Evolutionary conservation across 495 filamentous ascomycete genomes (phyloP).

Genomic region (Penicillium pulvis): DNA sequence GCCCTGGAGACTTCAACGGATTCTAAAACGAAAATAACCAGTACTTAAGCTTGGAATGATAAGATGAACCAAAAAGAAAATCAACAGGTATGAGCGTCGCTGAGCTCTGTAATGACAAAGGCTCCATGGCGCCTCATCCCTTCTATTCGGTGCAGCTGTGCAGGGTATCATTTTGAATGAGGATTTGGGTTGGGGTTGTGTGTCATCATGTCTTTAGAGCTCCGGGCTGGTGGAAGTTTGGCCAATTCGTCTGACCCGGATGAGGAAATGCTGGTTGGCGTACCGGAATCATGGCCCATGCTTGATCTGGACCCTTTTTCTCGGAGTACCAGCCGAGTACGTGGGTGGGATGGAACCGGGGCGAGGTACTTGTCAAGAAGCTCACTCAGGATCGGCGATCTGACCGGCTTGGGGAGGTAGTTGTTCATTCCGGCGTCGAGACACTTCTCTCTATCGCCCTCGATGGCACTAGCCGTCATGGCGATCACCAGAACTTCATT

Average conservation of each 20-base stretch:
- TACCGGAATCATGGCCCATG: conserved; percentile 35
- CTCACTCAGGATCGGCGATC: conserved; percentile 69
- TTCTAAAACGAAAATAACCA: neutral
- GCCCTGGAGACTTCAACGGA: neutral
- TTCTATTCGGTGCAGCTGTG: conserved; percentile 21
- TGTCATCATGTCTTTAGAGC: conserved; percentile 24
- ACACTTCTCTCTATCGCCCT: conserved; percentile 89
- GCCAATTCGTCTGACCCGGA: conserved; percentile 38
- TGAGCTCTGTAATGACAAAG: conserved; percentile 5
- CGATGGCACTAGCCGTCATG: conserved; percentile 91
- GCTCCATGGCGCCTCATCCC: conserved; percentile 21
- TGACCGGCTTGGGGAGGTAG: conserved; percentile 89
- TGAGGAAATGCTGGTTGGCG: conserved; percentile 40
- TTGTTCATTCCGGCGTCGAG: conserved; percentile 94
- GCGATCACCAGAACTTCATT: conserved; percentile 81
- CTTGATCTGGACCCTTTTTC: conserved; percentile 36
- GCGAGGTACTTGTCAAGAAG: conserved; percentile 72
- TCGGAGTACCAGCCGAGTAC: conserved; percentile 41
- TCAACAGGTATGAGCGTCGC: neutral
- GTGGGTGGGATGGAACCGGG: conserved; percentile 49
- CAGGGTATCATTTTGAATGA: conserved; percentile 27
- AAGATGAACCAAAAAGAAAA: conserved; percentile 8
- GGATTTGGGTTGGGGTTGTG: conserved; percentile 5
- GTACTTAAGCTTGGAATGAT: neutral
- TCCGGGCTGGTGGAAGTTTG: conserved; percentile 7